These are phyloP conservation scores for Drechslerella dactyloides DNA, from an alignment of 2,329 filamentous ascomycete genomes.

Conservation along the genomic window DNA sequence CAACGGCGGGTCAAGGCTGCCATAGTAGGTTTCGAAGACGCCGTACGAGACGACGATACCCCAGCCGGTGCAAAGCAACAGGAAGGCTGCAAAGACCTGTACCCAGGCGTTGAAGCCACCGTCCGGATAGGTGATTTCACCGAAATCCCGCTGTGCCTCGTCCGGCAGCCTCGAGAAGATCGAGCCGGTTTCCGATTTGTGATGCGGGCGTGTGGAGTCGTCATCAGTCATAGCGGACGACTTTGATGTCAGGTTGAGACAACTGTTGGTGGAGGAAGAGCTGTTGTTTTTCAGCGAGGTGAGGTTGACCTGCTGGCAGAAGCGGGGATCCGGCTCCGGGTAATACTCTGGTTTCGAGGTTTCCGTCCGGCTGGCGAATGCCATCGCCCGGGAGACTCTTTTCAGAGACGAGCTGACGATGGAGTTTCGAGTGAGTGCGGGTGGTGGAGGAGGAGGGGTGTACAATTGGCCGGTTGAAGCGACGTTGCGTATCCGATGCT, in stretches of 20 bases:
- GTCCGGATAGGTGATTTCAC: constrained; percentile 53
- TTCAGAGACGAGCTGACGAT: constrained; percentile 50
- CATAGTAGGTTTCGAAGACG: constrained; percentile 65
- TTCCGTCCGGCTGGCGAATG: constrained; percentile 35
- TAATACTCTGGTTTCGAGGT: constrained; percentile 29
- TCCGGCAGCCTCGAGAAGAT: constrained; percentile 30
- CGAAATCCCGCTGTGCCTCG: constrained; percentile 27
- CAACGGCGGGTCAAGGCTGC: constrained; percentile 56
- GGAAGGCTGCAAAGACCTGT: constrained; percentile 59
- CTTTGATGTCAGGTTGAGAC: constrained; percentile 35
- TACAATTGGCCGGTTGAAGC: constrained; percentile 37
- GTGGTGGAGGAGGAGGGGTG: constrained; percentile 5
- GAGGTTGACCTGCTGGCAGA: constrained; percentile 29
- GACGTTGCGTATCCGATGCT: constrained; percentile 39
- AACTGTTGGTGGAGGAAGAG: constrained; percentile 27
- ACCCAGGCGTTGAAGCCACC: constrained; percentile 59
- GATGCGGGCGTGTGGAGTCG: constrained; percentile 22
- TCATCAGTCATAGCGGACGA: constrained; percentile 32
- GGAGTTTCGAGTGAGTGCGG: constrained; percentile 35
- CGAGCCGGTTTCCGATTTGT: constrained; percentile 39
- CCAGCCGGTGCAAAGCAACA: constrained; percentile 58
- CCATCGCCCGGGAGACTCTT: constrained; percentile 47
- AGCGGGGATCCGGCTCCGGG: constrained; percentile 12
- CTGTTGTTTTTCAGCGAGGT: constrained; percentile 23
- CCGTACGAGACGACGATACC: constrained; percentile 66